A percentile compares a stretch with the other conserved stretches of the same genome.
These are phyloP conservation scores for Trichoderma asperelloides DNA, from an alignment of 495 filamentous ascomycete genomes.

Conservation along the genomic window DNA sequence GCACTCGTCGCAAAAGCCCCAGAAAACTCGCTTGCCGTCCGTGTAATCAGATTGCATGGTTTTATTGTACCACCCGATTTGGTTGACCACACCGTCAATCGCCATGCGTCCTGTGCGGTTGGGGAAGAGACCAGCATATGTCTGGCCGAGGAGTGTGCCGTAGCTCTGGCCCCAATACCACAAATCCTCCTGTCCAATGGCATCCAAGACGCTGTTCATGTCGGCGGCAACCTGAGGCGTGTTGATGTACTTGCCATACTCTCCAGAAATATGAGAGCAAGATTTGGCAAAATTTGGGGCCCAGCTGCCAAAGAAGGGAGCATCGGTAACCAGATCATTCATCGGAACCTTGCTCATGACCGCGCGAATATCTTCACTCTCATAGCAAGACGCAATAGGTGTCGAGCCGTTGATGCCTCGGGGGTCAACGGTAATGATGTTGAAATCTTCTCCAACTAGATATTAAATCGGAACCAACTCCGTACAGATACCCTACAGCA, in stretches of 20 bases:
- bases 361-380: slow-evolving; percentile 18
- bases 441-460: slow-evolving; percentile 32
- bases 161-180: slow-evolving; percentile 60
- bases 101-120: slow-evolving; percentile 30
- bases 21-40: slow-evolving; percentile 29
- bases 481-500: slow-evolving; percentile 28
- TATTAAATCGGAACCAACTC: slow-evolving; percentile 23
- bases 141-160: slow-evolving; percentile 53
- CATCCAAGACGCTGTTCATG: slow-evolving; percentile 41
- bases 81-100: slow-evolving; percentile 35
- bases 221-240: slow-evolving; percentile 42
- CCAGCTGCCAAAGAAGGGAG: slow-evolving; percentile 33
- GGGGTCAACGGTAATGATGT: slow-evolving; percentile 38
- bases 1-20: slow-evolving; percentile 37
- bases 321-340: slow-evolving; percentile 22
- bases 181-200: slow-evolving; percentile 32
- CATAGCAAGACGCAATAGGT: slow-evolving; percentile 31
- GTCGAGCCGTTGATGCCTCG: slow-evolving; percentile 34
- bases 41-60: background rate
- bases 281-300: slow-evolving; percentile 27
- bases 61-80: slow-evolving; percentile 21
- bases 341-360: slow-evolving; percentile 19
- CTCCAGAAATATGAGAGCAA: slow-evolving; percentile 35
- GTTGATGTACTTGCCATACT: slow-evolving; percentile 31
- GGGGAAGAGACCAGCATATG: slow-evolving; percentile 35